Conservation (phyloP, 2,329 filamentous ascomycete genomes). For the Fusarium robinianum region DNA sequence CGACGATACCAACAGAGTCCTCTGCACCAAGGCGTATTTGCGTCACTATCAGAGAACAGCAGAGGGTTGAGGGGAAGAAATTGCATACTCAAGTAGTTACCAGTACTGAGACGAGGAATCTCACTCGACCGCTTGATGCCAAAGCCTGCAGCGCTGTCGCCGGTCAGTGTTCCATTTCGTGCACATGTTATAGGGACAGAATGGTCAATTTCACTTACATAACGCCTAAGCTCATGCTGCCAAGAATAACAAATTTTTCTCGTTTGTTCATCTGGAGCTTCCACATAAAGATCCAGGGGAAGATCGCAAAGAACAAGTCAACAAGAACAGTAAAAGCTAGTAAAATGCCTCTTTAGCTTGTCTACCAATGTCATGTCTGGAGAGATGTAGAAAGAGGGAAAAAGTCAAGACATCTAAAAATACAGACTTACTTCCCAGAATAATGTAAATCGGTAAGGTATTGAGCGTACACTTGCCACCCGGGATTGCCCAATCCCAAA, state of each 20-base stretch:
- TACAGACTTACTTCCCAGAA: constrained; percentile 21
- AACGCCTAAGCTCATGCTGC: constrained; percentile 47
- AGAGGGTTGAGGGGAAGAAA: not conserved
- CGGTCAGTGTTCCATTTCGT: no score
- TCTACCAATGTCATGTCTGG: not conserved
- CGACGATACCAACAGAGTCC: constrained; percentile 42
- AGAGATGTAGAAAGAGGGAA: not conserved
- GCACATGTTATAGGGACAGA: no score
- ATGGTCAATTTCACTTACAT: constrained; percentile 37
- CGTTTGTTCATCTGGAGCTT: constrained; percentile 48
- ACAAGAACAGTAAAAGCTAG: constrained; percentile 32
- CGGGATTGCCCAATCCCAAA: no score
- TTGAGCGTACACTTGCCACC: constrained; percentile 9
- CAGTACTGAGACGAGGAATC: constrained; percentile 14
- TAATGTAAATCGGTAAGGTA: constrained; percentile 13
- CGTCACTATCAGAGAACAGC: no score
- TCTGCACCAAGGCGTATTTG: no score
- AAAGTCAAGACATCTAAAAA: no score
- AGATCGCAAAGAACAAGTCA: constrained; percentile 46
- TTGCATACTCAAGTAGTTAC: constrained; percentile 19
- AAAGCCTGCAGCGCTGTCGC: constrained; percentile 18
- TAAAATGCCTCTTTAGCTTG: not conserved
- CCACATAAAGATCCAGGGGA: constrained; percentile 51
- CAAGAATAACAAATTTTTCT: constrained; percentile 48
- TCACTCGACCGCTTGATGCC: constrained; percentile 23